Percentiles rank a stretch among this genome's conserved stretches.
phyloP scores from a whole-genome alignment of 2,329 filamentous ascomycete species.

The Thelonectria olida region DNA sequence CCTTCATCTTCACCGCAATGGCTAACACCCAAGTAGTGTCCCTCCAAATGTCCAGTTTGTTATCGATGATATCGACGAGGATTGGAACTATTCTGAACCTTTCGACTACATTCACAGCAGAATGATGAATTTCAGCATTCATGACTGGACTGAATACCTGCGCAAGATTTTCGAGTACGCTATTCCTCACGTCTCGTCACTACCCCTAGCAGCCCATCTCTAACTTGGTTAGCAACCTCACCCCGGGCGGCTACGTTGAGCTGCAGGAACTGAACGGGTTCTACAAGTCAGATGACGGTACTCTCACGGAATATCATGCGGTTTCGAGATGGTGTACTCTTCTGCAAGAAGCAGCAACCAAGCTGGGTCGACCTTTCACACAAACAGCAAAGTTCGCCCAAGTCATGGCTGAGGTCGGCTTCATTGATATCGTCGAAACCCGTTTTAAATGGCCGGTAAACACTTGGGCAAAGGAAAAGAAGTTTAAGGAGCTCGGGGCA shows the following conservation, averaged over 20 bases:
- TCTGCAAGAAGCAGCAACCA: constrained; percentile 25
- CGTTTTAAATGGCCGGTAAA: too few species aligned
- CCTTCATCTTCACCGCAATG: too few species aligned
- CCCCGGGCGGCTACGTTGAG: constrained; percentile 31
- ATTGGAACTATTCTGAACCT: background rate
- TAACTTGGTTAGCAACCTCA: constrained; percentile 21
- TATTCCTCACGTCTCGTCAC: background rate
- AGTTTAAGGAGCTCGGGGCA: too few species aligned
- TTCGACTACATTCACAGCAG: constrained; percentile 16
- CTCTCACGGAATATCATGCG: constrained; percentile 25
- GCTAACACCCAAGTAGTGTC: background rate
- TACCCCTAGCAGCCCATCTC: too few species aligned
- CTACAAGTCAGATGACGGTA: constrained; percentile 25
- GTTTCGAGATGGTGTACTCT: constrained; percentile 26
- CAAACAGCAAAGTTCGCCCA: background rate
- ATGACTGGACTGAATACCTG: background rate
- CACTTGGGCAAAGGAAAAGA: too few species aligned
- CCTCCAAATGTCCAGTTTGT: constrained; percentile 9
- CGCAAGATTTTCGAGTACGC: constrained; percentile 5
- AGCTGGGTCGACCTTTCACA: constrained; percentile 14
- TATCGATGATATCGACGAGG: constrained; percentile 10
- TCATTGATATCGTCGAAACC: too few species aligned
- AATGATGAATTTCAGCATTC: constrained; percentile 9
- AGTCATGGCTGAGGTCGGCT: constrained; percentile 17
- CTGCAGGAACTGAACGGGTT: constrained; percentile 27